Evolutionary conservation across 495 filamentous ascomycete species (phyloP), one percentile per base, ranked within the genome.

Genomic region (Tuber brumale): DNA sequence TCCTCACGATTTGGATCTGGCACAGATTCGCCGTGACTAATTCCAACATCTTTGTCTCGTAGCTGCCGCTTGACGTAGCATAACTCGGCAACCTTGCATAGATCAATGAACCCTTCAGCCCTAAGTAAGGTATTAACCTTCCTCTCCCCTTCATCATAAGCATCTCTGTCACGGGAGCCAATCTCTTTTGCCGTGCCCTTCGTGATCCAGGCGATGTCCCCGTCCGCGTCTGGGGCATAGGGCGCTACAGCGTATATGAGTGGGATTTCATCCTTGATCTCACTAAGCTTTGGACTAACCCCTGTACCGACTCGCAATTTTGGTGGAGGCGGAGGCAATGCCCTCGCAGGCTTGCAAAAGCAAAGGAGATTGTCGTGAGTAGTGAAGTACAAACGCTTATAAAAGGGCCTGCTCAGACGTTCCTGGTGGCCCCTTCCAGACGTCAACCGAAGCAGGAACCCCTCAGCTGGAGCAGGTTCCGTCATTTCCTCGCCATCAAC

Each of bases 401-500:
- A 91, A 76, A 92, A 91, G 84, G 91, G 89, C 79, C 86, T 89
- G 45, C 90, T 90, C 77, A 90, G 82, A 61, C 87, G 85, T 79
- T 90, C 87, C 37, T 90, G 86, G 21, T 85, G 84, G 19, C 91
- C 91, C 74, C 85, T 87, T 76, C 92, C 90, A 0, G 89, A 88
- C 31, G 91, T 92, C 41, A 93, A 84, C 31, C 91, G 88, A 51
- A 93, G 86, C 19, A 93, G 84, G 77, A 93, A 93, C 1, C 91
- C 91, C 84, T 93, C 91, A 5, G 92, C 84, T 31, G 91, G 91
- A 12, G 86, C 77, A 43, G 91, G 91, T 79, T 93, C 91, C 43
- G 83, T 84, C 79, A 85, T 85, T 77, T 82, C 86, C 70, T 80
- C 81, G 31, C 82, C 85, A 74, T 46, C 76, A 70, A 80, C 82